These are phyloP conservation scores for Arachnomyces sp. DNA, from an alignment of 2,329 filamentous ascomycete species.

Conservation along the genomic window DNA sequence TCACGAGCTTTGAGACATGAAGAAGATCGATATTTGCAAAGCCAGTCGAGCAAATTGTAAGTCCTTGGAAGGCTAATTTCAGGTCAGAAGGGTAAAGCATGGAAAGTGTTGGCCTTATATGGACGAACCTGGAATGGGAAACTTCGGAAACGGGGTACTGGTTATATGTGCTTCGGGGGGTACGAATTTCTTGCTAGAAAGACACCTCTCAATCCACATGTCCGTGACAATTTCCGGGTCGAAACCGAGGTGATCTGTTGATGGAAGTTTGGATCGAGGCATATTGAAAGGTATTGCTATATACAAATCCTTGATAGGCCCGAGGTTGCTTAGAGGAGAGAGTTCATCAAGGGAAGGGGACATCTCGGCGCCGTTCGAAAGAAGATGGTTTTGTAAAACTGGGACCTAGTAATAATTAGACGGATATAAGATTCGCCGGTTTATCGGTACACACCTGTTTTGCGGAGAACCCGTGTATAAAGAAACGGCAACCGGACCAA, in stretches of 20 bases:
- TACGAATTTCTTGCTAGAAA: conserved; percentile 66
- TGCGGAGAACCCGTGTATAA: conserved; percentile 52
- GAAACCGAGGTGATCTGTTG: conserved; percentile 32
- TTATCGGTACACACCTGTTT: conserved; percentile 41
- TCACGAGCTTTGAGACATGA: conserved; percentile 71
- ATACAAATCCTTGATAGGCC: conserved; percentile 22
- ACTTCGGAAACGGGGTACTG: conserved; percentile 65
- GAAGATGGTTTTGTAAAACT: conserved; percentile 34
- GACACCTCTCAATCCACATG: conserved; percentile 86
- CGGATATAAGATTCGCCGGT: conserved; percentile 4
- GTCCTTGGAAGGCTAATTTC: conserved; percentile 52
- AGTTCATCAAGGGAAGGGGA: conserved; percentile 23
- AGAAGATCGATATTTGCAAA: conserved; percentile 79
- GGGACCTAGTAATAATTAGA: conserved; percentile 19
- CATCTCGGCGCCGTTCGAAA: conserved; percentile 34
- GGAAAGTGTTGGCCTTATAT: conserved; percentile 8
- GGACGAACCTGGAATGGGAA: conserved; percentile 52
- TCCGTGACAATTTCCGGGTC: conserved; percentile 62
- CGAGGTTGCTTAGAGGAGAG: conserved; percentile 23
- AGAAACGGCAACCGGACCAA: conserved; percentile 48
- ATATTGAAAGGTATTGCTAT: conserved; percentile 34
- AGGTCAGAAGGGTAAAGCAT: neutral
- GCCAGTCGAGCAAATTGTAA: conserved; percentile 71
- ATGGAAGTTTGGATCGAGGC: conserved; percentile 26
- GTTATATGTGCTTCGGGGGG: conserved; percentile 63